Conservation (phyloP, 768 basidiomycete genomes). For the Mycena alexandri region DNA sequence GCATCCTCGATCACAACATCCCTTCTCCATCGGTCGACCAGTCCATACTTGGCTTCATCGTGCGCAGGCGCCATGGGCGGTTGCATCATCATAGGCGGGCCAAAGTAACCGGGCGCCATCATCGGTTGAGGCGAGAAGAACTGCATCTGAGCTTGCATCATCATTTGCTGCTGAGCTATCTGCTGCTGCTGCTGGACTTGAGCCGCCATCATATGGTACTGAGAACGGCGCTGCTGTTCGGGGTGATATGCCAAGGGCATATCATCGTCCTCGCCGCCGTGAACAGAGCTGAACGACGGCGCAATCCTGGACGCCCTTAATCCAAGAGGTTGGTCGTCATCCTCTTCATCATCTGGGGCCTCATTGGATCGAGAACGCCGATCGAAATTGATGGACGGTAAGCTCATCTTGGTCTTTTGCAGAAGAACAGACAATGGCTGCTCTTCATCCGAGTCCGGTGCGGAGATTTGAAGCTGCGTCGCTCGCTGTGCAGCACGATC, state of each 20-base stretch:
- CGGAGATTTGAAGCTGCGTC: slow-evolving; percentile 41
- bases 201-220: slow-evolving; percentile 65
- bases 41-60: slow-evolving; percentile 75
- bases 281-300: slow-evolving; percentile 40
- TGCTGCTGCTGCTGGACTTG: slow-evolving; percentile 60
- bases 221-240: slow-evolving; percentile 83
- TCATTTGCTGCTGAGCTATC: slow-evolving; percentile 65
- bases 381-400: slow-evolving; percentile 60
- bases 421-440: slow-evolving; percentile 76
- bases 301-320: slow-evolving; percentile 69
- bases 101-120: slow-evolving; percentile 79
- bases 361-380: slow-evolving; percentile 40
- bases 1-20: slow-evolving; percentile 79
- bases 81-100: slow-evolving; percentile 66
- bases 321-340: slow-evolving; percentile 81
- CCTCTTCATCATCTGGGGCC: slow-evolving; percentile 63
- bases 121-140: slow-evolving; percentile 77
- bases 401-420: slow-evolving; percentile 57
- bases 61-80: slow-evolving; percentile 69
- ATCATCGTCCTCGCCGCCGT: slow-evolving; percentile 71
- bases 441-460: slow-evolving; percentile 75
- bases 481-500: slow-evolving; percentile 65
- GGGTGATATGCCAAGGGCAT: slow-evolving; percentile 79
- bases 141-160: slow-evolving; percentile 85
- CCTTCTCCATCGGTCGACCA: slow-evolving; percentile 86